phyloP scores from a whole-genome alignment of 164 flowering plant species.

The Euptelea pleiosperma region DNA sequence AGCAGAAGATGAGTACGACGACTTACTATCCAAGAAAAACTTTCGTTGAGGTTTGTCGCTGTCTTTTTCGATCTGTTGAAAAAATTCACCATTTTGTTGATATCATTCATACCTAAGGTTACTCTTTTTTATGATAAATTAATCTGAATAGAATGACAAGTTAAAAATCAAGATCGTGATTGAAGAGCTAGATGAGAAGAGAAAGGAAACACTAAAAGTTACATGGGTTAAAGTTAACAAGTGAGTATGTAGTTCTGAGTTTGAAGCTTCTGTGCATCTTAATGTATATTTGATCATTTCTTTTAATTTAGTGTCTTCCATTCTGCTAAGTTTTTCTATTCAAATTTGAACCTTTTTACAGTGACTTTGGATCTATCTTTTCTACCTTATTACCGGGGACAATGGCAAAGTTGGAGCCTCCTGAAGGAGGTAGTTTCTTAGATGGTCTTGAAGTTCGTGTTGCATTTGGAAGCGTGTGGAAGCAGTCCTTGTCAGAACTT shows the following conservation, averaged over 20 bases:
- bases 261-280: too few species aligned
- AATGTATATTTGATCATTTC: background rate
- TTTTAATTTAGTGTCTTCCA: constrained; percentile 1
- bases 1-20: constrained; percentile 96
- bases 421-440: constrained; percentile 91
- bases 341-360: constrained; percentile 23
- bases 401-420: constrained; percentile 91
- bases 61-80: constrained; percentile 2
- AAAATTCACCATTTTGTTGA: background rate
- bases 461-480: constrained; percentile 98
- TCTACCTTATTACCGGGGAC: constrained; percentile 94
- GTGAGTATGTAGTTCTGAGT: constrained; percentile 32
- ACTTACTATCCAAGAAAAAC: constrained; percentile 82
- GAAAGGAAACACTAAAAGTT: constrained; percentile 89
- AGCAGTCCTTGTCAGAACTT: constrained; percentile 93
- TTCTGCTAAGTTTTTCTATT: constrained; percentile 2
- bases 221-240: constrained; percentile 95
- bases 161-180: constrained; percentile 87
- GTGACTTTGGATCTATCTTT: constrained; percentile 98
- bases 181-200: constrained; percentile 99
- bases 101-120: background rate
- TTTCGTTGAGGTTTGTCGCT: constrained; percentile 76
- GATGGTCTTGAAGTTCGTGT: constrained; percentile 99
- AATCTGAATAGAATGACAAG: constrained; percentile 73
- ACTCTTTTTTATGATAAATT: background rate